A percentile compares a stretch with the other conserved stretches of the same genome.
phyloP scores from a whole-genome alignment of 306 rosid genomes.

The Ormosia emarginata region DNA sequence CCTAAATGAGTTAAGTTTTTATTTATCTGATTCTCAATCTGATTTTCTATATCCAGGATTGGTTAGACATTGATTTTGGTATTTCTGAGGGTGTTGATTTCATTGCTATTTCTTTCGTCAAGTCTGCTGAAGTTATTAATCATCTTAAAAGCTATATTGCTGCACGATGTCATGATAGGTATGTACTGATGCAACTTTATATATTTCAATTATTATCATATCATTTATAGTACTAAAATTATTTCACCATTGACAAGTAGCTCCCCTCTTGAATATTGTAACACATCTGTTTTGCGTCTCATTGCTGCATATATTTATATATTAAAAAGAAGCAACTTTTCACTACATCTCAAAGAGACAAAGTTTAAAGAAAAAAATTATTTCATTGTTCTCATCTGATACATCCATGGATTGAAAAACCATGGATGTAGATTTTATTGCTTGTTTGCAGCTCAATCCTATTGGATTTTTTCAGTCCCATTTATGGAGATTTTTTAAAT shows the following conservation, averaged over 20 bases:
- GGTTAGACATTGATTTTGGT: slow-evolving; percentile 84
- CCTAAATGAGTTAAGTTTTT: not conserved
- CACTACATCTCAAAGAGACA: not conserved
- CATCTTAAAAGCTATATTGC: slow-evolving; percentile 81
- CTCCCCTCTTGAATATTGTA: not conserved
- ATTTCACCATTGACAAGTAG: not conserved
- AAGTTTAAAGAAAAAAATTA: not conserved
- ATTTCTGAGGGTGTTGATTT: slow-evolving; percentile 77
- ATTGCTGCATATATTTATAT: not conserved
- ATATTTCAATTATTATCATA: not conserved
- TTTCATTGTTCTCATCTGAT: not conserved
- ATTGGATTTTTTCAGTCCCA: not conserved
- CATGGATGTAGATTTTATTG: not conserved
- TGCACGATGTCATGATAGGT: slow-evolving; percentile 60
- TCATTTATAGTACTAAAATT: not conserved
- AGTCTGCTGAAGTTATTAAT: slow-evolving; percentile 76
- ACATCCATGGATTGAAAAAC: not conserved
- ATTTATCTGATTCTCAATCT: slow-evolving; percentile 26
- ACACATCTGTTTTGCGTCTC: not conserved
- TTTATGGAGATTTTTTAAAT: too few species aligned
- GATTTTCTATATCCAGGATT: slow-evolving; percentile 46
- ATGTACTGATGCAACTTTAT: not conserved
- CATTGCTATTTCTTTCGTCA: slow-evolving; percentile 74
- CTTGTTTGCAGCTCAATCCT: not conserved
- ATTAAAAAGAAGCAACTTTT: not conserved